phyloP scores from a whole-genome alignment of 306 rosid species.

The Fragaria iinumae region DNA sequence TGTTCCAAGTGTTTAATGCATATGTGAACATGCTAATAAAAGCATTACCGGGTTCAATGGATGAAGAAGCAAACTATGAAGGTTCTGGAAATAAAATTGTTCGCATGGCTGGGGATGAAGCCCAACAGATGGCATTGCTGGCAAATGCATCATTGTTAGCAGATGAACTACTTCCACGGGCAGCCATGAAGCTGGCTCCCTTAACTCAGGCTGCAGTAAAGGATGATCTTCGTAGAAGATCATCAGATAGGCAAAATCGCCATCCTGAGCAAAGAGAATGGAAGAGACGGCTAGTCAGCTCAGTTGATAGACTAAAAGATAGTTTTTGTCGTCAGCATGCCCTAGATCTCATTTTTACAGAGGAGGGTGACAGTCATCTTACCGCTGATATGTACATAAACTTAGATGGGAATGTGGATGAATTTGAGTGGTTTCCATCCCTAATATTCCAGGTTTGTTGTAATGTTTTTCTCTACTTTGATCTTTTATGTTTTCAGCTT shows the following conservation, averaged over 20 bases:
- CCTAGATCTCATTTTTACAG: conserved; percentile 85
- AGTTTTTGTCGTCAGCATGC: conserved; percentile 96
- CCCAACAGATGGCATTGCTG: conserved; percentile 95
- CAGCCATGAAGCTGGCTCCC: conserved; percentile 92
- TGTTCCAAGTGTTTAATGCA: conserved; percentile 85
- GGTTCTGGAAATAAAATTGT: conserved; percentile 82
- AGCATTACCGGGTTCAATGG: conserved; percentile 93
- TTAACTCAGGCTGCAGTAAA: conserved; percentile 50
- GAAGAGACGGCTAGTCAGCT: conserved; percentile 82
- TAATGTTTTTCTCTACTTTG: conserved; percentile 11
- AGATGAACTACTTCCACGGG: conserved; percentile 94
- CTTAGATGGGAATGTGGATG: conserved; percentile 74
- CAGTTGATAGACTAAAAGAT: conserved; percentile 88
- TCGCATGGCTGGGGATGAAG: conserved; percentile 86
- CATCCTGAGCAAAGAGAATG: conserved; percentile 99
- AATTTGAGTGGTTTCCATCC: conserved; percentile 86
- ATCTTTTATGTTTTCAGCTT: conserved; percentile 10
- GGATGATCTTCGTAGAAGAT: conserved; percentile 72
- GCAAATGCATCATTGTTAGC: conserved; percentile 96
- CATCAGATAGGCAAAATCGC: conserved; percentile 85
- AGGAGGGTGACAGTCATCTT: conserved; percentile 95
- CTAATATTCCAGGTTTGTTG: conserved; percentile 77
- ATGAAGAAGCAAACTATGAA: conserved; percentile 85
- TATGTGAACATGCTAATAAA: conserved; percentile 74
- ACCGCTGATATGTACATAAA: conserved; percentile 91